Conservation (phyloP, 345 rosid genomes). For the Isatis tinctoria region DNA sequence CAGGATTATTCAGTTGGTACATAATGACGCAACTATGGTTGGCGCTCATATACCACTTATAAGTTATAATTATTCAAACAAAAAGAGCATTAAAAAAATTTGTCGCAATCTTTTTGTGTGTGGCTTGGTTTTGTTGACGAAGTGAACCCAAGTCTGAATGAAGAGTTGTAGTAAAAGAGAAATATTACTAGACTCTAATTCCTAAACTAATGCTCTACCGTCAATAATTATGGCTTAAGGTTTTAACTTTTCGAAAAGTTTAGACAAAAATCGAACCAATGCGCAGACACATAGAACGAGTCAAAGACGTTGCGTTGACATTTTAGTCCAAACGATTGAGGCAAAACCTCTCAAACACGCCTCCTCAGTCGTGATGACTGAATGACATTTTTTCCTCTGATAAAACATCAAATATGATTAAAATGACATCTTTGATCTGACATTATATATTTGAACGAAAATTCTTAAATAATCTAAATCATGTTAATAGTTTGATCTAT, state of each 20-base stretch:
- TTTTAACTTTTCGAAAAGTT: background rate
- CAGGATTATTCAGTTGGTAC: background rate
- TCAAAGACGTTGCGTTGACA: constrained; percentile 3
- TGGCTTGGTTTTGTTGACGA: no score
- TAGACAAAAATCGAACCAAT: background rate
- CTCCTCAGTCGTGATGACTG: background rate
- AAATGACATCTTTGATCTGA: background rate
- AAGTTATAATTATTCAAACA: no score
- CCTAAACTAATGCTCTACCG: no score
- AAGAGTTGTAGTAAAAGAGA: background rate
- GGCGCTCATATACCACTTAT: no score
- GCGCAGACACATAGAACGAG: background rate
- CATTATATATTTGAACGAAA: background rate
- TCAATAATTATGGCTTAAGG: background rate
- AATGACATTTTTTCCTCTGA: constrained; percentile 6
- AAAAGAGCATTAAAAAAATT: no score
- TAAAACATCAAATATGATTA: background rate
- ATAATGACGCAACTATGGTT: background rate
- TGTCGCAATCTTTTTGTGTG: no score
- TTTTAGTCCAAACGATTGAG: background rate
- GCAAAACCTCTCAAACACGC: constrained; percentile 3
- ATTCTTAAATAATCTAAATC: background rate
- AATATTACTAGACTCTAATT: background rate
- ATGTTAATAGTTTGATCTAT: background rate
- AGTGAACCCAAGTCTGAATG: no score